Evolutionary conservation across 306 rosid genomes (phyloP), one percentile per base, ranked within the genome.

Genomic region (Albizia julibrissin): DNA sequence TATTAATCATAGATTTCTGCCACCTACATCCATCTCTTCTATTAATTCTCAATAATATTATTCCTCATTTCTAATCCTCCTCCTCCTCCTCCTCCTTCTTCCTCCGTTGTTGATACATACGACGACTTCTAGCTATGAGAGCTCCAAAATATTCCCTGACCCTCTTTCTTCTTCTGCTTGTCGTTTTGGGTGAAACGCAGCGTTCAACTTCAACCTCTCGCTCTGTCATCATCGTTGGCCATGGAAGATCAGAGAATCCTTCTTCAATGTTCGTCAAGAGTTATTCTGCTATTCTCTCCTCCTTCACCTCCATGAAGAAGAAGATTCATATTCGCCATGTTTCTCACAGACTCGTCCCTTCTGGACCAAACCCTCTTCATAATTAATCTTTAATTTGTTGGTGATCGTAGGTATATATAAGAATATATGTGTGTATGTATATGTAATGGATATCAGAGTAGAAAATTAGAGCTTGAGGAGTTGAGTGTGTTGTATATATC

Each of bases 321-420:
- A 73, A 76, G 64, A 74, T 88, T 78, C 97, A 87, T 65, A 79
- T 66, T 8, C 34, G 34, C 4, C 67, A 1, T 61, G 90, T 91
- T 86, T 93, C 93, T 14, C 93, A 9, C 68, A 59, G 85, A 29
- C 39, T 26, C 49, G 91, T 92, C 52, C 93, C 95, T 2, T 59
- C 76, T 72, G 97, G 95, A 71, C 93, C 97, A 70, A 89, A 92
- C 81, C 97, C 84, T 50, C 97, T 92, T 74, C 97, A 92, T 76
- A 91, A 92, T 80, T 62, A 29, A 29, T 9, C 26, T 54, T 15
- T 22, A 2, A 8, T 58, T 26, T 24, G 29, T 12, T 18, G 4
- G 44, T 16, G 13, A 65, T 66, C 14, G 12, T 7, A 29, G 42
- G 64, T 80, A 76, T 80, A 14, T 50, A 1, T 21, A 76, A 71